Evolutionary conservation across 2,329 filamentous ascomycete species (phyloP).

Genomic region (Colletotrichum paranaense): DNA sequence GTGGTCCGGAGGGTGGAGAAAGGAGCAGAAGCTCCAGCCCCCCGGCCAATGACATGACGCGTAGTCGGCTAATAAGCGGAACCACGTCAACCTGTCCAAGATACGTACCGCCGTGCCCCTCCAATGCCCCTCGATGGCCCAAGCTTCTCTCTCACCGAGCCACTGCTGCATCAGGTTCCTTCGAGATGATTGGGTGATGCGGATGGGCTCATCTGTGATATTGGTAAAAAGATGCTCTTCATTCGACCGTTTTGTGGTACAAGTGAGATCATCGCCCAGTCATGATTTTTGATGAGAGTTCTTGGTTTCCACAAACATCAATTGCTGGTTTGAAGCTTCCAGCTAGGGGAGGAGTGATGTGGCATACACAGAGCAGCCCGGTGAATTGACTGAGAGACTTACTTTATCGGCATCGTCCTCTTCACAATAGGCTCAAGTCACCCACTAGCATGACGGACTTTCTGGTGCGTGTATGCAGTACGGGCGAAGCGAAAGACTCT

Average conservation of each 20-base stretch:
- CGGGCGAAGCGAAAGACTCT: no score
- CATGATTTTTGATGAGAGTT: slow-evolving; percentile 14
- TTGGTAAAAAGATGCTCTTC: slow-evolving; percentile 15
- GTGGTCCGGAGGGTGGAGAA: slow-evolving; percentile 21
- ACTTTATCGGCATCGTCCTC: no score
- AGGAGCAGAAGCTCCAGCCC: slow-evolving; percentile 1
- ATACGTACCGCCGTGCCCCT: slow-evolving; percentile 21
- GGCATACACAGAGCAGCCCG: not conserved
- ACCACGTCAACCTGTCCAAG: not conserved
- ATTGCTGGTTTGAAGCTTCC: not conserved
- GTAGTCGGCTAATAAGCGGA: not conserved
- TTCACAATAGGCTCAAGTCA: no score
- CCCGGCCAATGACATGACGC: not conserved
- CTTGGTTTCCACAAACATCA: not conserved
- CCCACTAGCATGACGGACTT: no score
- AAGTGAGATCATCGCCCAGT: slow-evolving; percentile 32
- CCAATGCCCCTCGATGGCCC: slow-evolving; percentile 21
- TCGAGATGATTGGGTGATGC: not conserved
- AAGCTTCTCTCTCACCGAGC: slow-evolving; percentile 5
- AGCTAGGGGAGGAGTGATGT: no score
- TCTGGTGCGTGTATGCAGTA: no score
- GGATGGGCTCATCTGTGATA: not conserved
- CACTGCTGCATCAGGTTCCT: not conserved
- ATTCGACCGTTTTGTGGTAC: slow-evolving; percentile 15
- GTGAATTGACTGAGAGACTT: no score